These are phyloP conservation scores for Bacidia rubella DNA, from an alignment of 495 filamentous ascomycete species.

Conservation along the genomic window DNA sequence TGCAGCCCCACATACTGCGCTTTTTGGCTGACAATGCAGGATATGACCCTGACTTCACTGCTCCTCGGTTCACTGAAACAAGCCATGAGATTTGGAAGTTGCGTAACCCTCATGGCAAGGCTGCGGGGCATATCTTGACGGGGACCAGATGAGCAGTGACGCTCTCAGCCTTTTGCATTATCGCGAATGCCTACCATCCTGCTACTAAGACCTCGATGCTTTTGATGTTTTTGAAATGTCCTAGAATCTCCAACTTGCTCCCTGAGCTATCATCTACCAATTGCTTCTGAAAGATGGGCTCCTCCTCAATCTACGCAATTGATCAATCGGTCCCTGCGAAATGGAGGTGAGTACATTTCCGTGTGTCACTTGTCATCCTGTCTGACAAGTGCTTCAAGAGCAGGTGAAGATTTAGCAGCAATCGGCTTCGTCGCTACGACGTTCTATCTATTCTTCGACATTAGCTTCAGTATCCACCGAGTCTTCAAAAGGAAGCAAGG, in stretches of 20 bases:
- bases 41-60: too few relatives aligned
- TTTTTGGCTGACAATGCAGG: too few relatives aligned
- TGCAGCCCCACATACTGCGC: too few relatives aligned
- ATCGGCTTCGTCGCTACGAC: conserved; percentile 38
- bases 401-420: conserved; percentile 11
- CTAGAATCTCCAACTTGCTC: too few relatives aligned
- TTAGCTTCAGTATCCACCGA: conserved; percentile 41
- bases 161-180: background rate
- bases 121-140: background rate
- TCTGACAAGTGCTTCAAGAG: background rate
- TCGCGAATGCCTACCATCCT: background rate
- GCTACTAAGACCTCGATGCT: background rate
- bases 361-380: background rate
- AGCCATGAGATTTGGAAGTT: background rate
- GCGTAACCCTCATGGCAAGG: background rate
- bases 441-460: conserved; percentile 43
- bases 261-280: background rate
- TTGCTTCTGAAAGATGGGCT: conserved; percentile 1
- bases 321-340: conserved; percentile 1
- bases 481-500: conserved; percentile 39
- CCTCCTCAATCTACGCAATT: conserved; percentile 6
- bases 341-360: conserved; percentile 3
- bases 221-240: too few relatives aligned
- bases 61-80: too few relatives aligned
- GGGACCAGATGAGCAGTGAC: background rate